A percentile compares a stretch with the other conserved stretches of the same genome.
phyloP scores from a whole-genome alignment of 2,329 filamentous ascomycete species.

The Fusarium udum region DNA sequence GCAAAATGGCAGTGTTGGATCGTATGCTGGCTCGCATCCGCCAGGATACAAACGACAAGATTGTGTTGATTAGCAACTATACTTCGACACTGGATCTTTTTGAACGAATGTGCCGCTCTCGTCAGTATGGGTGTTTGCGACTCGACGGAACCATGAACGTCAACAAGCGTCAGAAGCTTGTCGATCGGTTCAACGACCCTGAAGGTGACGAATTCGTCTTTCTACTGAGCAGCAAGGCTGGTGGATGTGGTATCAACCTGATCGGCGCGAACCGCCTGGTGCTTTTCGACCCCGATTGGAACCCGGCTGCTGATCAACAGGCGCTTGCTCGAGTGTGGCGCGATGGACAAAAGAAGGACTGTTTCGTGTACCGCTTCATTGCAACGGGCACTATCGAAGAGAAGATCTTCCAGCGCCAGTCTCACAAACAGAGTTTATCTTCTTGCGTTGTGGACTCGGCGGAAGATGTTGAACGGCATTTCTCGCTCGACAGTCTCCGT shows the following conservation, averaged over 20 bases:
- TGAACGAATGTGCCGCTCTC: conserved; percentile 85
- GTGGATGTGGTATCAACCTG: conserved; percentile 94
- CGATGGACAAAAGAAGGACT: conserved; percentile 99
- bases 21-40: conserved; percentile 96
- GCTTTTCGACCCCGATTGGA: conserved; percentile 98
- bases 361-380: conserved; percentile 99
- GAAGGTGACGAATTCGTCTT: conserved; percentile 92
- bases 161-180: conserved; percentile 94
- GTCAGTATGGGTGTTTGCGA: conserved; percentile 84
- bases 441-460: conserved; percentile 96
- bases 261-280: conserved; percentile 95
- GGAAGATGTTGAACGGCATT: conserved; percentile 97
- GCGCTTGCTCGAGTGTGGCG: conserved; percentile 97
- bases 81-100: conserved; percentile 96
- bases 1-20: conserved; percentile 98
- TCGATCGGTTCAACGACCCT: conserved; percentile 97
- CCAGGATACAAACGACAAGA: conserved; percentile 97
- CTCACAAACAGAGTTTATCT: conserved; percentile 96
- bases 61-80: conserved; percentile 98
- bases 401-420: conserved; percentile 98
- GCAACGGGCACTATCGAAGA: conserved; percentile 98
- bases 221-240: conserved; percentile 94
- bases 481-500: conserved; percentile 87
- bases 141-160: conserved; percentile 98
- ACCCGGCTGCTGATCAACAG: conserved; percentile 96